Evolutionary conservation across 768 basidiomycete genomes (phyloP).

Genomic region (Hemileccinum impolitum): DNA sequence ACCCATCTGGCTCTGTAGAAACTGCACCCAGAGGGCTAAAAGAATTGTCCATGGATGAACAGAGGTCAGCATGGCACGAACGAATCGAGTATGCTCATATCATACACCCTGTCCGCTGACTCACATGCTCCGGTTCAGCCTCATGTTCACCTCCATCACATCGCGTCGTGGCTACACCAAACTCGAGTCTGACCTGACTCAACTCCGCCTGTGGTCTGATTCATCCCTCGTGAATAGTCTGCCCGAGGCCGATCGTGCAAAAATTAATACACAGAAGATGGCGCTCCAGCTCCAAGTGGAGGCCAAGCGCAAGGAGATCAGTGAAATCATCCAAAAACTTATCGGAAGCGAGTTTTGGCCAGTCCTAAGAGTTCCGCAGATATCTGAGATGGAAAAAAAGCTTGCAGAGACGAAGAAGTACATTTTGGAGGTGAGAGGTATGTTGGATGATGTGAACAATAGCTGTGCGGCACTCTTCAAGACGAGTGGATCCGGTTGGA

Average conservation of each 20-base stretch:
- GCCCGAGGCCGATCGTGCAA: slow-evolving; percentile 22
- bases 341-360: slow-evolving; percentile 41
- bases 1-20: background rate
- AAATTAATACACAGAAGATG: slow-evolving; percentile 22
- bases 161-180: slow-evolving; percentile 32
- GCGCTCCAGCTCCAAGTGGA: slow-evolving; percentile 22
- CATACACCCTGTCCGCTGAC: background rate
- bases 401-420: slow-evolving; percentile 27
- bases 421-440: slow-evolving; percentile 28
- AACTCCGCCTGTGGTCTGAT: slow-evolving; percentile 20
- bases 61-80: slow-evolving; percentile 36
- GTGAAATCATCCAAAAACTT: slow-evolving; percentile 27
- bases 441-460: slow-evolving; percentile 21
- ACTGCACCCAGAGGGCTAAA: slow-evolving; percentile 10
- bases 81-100: slow-evolving; percentile 38
- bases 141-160: slow-evolving; percentile 34
- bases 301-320: slow-evolving; percentile 33
- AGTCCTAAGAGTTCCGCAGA: slow-evolving; percentile 23
- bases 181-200: slow-evolving; percentile 33
- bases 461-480: slow-evolving; percentile 22
- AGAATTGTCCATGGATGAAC: slow-evolving; percentile 34
- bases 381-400: slow-evolving; percentile 23
- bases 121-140: slow-evolving; percentile 22
- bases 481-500: slow-evolving; percentile 8
- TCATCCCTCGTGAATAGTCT: slow-evolving; percentile 25